Conservation (phyloP, 768 basidiomycete genomes). For the Termitomyces titanicus region DNA sequence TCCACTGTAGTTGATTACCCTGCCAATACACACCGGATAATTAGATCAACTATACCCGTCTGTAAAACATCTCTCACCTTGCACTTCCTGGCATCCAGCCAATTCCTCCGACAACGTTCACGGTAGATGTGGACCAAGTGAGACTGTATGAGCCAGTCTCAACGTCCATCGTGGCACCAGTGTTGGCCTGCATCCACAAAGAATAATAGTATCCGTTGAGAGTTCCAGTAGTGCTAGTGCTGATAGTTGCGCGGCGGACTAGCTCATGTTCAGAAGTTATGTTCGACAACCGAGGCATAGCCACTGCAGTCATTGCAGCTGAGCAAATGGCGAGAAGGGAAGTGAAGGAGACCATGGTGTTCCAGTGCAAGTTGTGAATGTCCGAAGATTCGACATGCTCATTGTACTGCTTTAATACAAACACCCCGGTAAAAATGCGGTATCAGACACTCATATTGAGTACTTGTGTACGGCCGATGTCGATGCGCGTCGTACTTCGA, state of each 20-base stretch:
- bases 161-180: not conserved
- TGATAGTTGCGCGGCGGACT: not conserved
- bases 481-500: no score
- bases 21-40: not conserved
- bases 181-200: not conserved
- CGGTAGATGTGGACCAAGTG: not conserved
- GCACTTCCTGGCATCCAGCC: conserved; percentile 2
- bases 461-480: not conserved
- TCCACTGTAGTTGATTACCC: not conserved
- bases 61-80: not conserved
- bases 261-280: not conserved
- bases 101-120: not conserved
- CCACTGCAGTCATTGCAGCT: not conserved
- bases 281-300: conserved; percentile 1
- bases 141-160: not conserved
- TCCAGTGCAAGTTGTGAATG: not conserved
- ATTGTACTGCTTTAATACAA: not conserved
- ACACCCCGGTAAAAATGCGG: not conserved
- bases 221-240: not conserved
- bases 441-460: not conserved
- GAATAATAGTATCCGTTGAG: not conserved
- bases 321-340: not conserved
- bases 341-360: not conserved
- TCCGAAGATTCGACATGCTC: no score
- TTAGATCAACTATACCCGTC: no score